Conservation (phyloP, 176 grass and related monocot species). For the Avena insularis region DNA sequence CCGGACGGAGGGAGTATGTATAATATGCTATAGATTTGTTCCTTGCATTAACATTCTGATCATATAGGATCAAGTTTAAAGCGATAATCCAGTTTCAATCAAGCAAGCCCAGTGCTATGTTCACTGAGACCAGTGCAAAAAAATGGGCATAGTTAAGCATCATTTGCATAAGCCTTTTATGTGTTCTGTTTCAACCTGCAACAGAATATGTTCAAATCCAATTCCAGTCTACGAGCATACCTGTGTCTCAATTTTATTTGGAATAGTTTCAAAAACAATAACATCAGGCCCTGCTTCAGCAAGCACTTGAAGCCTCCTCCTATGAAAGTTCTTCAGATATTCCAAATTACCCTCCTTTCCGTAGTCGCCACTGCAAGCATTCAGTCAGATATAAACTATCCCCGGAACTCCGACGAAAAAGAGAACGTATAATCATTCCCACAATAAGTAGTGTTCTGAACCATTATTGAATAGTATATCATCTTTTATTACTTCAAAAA, state of each 20-base stretch:
- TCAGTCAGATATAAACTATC: constrained; percentile 15
- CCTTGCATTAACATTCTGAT: not conserved
- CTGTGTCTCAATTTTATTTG: constrained; percentile 92
- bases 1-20: not conserved
- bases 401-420: not conserved
- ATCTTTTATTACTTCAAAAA: not conserved
- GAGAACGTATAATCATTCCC: constrained; percentile 17
- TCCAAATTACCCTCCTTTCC: constrained; percentile 63
- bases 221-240: constrained; percentile 34
- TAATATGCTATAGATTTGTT: not conserved
- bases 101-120: not conserved
- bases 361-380: constrained; percentile 74
- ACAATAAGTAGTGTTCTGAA: not conserved
- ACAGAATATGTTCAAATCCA: not conserved
- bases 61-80: not conserved
- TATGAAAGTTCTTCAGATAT: constrained; percentile 79
- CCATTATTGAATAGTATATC: not conserved
- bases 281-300: constrained; percentile 78
- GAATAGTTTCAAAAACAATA: constrained; percentile 90
- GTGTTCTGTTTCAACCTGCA: not conserved
- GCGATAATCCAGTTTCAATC: not conserved
- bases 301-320: constrained; percentile 72
- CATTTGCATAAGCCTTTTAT: not conserved
- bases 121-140: not conserved
- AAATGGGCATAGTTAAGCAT: not conserved